phyloP scores from a whole-genome alignment of 2,329 filamentous ascomycete genomes.

The Nemania sp. region DNA sequence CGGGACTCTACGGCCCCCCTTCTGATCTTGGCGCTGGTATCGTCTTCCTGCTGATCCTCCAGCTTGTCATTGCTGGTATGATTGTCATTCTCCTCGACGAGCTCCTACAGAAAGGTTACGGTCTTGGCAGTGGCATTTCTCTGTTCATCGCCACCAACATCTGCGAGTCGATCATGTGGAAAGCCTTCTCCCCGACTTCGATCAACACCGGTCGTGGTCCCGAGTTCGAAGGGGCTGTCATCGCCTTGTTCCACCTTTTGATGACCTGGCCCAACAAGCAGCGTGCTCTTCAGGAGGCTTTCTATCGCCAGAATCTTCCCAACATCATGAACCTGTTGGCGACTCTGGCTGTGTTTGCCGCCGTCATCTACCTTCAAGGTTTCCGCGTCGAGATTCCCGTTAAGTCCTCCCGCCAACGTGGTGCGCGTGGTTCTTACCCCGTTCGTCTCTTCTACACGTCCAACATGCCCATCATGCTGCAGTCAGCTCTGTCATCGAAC shows the following conservation, averaged over 20 bases:
- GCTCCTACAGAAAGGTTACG: conserved; percentile 98
- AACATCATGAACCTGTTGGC: conserved; percentile 99
- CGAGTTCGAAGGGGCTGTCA: conserved; percentile 98
- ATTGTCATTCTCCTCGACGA: conserved; percentile 99
- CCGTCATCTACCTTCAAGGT: conserved; percentile 98
- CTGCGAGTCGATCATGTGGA: conserved; percentile 99
- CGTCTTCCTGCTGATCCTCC: conserved; percentile 96
- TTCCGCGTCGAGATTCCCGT: conserved; percentile 99
- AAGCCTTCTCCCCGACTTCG: conserved; percentile 98
- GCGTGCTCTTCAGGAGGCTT: conserved; percentile 95
- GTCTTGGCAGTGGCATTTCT: conserved; percentile 96
- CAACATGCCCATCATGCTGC: conserved; percentile 99
- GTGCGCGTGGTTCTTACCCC: conserved; percentile 96
- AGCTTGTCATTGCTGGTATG: conserved; percentile 95
- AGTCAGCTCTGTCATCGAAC: conserved; percentile 98
- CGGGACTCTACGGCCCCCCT: conserved; percentile 94
- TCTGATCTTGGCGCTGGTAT: conserved; percentile 97
- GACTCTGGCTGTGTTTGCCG: conserved; percentile 89
- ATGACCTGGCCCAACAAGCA: conserved; percentile 99
- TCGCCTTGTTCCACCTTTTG: conserved; percentile 95
- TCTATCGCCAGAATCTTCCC: conserved; percentile 98
- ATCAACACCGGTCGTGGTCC: conserved; percentile 99
- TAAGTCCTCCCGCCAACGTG: conserved; percentile 98
- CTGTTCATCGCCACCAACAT: conserved; percentile 99
- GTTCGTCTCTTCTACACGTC: conserved; percentile 99